phyloP scores from a whole-genome alignment of 371 early-diverging fungal species.

The Mortierella sp. region DNA sequence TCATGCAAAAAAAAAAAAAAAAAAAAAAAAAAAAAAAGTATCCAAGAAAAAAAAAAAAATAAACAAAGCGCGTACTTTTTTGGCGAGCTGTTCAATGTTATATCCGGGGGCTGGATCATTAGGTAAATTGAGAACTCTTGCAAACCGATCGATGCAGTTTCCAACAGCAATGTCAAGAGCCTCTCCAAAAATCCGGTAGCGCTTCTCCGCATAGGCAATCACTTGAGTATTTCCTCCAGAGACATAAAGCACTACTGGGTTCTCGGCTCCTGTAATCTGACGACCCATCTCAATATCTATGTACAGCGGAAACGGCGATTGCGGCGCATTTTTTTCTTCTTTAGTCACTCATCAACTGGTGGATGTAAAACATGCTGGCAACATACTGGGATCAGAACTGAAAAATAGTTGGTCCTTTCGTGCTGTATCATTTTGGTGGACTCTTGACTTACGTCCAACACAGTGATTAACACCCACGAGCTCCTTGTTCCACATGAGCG shows the following conservation, averaged over 20 bases:
- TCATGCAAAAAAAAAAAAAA: too few relatives aligned
- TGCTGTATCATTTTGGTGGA: too few relatives aligned
- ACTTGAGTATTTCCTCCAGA: constrained; percentile 99
- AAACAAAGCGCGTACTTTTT: constrained; percentile 76
- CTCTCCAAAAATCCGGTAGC: constrained; percentile 99
- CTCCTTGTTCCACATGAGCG: constrained; percentile 93
- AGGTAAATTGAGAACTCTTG: constrained; percentile 90
- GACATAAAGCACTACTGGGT: constrained; percentile 99
- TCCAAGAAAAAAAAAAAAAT: neutral
- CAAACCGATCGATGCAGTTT: constrained; percentile 99
- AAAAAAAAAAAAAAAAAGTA: neutral
- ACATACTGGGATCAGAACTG: too few relatives aligned
- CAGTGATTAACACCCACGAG: constrained; percentile 99
- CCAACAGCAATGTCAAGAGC: constrained; percentile 99
- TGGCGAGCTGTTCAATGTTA: constrained; percentile 98
- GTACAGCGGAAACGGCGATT: too few relatives aligned
- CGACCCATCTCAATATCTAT: constrained; percentile 99
- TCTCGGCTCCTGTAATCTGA: constrained; percentile 94
- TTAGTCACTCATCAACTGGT: too few relatives aligned
- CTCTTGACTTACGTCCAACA: constrained; percentile 85
- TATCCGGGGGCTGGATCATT: constrained; percentile 99
- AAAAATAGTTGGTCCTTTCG: too few relatives aligned
- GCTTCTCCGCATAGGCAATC: constrained; percentile 94
- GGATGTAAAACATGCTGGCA: too few relatives aligned
- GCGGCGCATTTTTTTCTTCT: too few relatives aligned